Conservation (phyloP, 202 grass and related monocot species). For the Alloteropsis angusta region DNA sequence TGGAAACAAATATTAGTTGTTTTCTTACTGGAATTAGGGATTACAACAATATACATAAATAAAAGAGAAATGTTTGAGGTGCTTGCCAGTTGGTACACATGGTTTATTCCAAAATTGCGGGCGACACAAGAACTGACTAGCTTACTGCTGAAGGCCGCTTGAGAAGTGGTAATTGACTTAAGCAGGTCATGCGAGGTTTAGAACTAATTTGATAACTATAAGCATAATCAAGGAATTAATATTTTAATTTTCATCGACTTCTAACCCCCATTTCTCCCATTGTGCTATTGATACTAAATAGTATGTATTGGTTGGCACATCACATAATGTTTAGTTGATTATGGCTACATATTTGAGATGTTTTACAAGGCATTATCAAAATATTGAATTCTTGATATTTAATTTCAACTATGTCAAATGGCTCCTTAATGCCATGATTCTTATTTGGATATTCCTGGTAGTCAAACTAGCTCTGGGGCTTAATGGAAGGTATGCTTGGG, state of each 20-base stretch:
- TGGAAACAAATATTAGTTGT: background rate
- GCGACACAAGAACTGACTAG: background rate
- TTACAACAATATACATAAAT: background rate
- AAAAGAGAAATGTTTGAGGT: background rate
- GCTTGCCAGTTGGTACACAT: background rate
- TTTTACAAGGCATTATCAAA: background rate
- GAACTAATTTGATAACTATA: background rate
- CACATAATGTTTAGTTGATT: background rate
- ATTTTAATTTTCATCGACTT: background rate
- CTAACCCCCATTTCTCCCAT: background rate
- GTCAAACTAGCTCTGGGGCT: background rate
- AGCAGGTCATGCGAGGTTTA: background rate
- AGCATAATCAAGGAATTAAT: background rate
- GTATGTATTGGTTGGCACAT: background rate
- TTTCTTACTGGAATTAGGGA: constrained; percentile 2
- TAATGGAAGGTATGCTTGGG: background rate
- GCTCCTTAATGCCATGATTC: background rate
- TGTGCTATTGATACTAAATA: background rate
- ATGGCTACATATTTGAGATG: background rate
- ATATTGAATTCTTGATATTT: background rate
- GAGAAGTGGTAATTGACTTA: background rate
- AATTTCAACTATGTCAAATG: constrained; percentile 12
- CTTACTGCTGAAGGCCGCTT: background rate
- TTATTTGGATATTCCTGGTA: background rate
- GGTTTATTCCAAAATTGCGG: background rate